These are phyloP conservation scores for Amorphotheca resinae DNA, from an alignment of 495 filamentous ascomycete species.

Conservation along the genomic window DNA sequence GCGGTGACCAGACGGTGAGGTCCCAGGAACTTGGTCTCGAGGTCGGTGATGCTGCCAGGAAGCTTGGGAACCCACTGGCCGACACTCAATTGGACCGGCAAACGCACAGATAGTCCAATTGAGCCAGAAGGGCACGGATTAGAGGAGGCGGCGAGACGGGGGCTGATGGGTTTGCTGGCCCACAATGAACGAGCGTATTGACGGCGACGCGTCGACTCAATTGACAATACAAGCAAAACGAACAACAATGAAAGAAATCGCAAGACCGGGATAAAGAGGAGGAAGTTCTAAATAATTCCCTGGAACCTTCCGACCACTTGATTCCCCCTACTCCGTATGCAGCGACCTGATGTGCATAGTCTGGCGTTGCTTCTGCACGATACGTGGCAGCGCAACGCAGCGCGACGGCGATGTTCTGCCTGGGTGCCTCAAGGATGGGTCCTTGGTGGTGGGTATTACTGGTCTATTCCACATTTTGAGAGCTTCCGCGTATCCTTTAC, in stretches of 20 bases:
- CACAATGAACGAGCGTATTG: conserved; percentile 15
- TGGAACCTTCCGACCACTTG: conserved; percentile 13
- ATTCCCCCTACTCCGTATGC: conserved; percentile 11
- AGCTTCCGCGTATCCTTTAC: not conserved
- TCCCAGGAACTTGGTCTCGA: not conserved
- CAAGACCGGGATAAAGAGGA: conserved; percentile 5
- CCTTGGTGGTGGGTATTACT: conserved; percentile 2
- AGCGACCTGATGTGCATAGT: not conserved
- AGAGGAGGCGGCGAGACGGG: not conserved
- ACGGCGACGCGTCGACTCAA: conserved; percentile 16
- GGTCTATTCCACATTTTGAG: conserved; percentile 3
- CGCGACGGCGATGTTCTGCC: not conserved
- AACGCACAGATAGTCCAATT: conserved; percentile 4
- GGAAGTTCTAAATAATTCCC: conserved; percentile 12
- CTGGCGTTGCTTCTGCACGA: conserved; percentile 12
- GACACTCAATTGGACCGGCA: conserved; percentile 9
- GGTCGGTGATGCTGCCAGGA: conserved; percentile 2
- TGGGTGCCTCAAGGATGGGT: not conserved
- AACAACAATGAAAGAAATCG: no score
- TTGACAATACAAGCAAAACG: not conserved
- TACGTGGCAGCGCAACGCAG: conserved; percentile 15
- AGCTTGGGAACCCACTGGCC: not conserved
- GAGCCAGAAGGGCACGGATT: not conserved
- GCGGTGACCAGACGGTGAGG: conserved; percentile 8
- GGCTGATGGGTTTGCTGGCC: conserved; percentile 8